Percentiles rank a stretch among this genome's conserved stretches.
Evolutionary conservation across 2,329 filamentous ascomycete species (phyloP).

Genomic region (Dothistroma pini): DNA sequence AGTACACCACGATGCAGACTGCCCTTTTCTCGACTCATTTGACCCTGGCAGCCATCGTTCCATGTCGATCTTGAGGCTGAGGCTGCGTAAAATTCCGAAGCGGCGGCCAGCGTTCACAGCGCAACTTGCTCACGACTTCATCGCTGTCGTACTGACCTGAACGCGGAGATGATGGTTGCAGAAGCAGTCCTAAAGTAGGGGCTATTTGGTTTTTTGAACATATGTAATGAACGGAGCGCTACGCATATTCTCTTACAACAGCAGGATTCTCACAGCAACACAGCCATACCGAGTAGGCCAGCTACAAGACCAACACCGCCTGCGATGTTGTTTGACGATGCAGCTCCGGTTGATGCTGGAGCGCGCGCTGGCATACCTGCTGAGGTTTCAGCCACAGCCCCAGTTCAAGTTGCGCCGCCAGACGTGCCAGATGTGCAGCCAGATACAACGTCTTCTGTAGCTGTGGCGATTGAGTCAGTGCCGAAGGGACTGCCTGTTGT

Average conservation of each 20-base stretch:
- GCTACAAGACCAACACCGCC: neutral
- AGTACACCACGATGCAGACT: neutral
- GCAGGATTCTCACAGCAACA: neutral
- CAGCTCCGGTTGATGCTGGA: neutral
- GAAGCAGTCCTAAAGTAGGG: too few species aligned
- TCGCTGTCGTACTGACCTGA: too few species aligned
- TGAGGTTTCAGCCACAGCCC: neutral
- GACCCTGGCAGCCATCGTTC: neutral
- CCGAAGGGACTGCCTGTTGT: neutral
- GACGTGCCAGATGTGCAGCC: too few species aligned
- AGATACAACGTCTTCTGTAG: too few species aligned
- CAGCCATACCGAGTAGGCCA: neutral
- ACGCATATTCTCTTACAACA: too few species aligned
- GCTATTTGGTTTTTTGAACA: too few species aligned
- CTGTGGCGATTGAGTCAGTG: too few species aligned
- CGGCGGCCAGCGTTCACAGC: neutral
- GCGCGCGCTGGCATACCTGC: neutral
- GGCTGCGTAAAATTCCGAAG: neutral
- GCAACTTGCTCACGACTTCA: too few species aligned
- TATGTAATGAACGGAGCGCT: too few species aligned
- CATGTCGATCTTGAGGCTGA: neutral
- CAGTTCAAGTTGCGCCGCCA: too few species aligned
- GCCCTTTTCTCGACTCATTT: neutral
- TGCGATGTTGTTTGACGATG: neutral
- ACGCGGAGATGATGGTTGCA: too few species aligned